These are phyloP conservation scores for Hyphopichia pseudoburtonii DNA, from an alignment of 1,139 yeast genomes.

Conservation along the genomic window DNA sequence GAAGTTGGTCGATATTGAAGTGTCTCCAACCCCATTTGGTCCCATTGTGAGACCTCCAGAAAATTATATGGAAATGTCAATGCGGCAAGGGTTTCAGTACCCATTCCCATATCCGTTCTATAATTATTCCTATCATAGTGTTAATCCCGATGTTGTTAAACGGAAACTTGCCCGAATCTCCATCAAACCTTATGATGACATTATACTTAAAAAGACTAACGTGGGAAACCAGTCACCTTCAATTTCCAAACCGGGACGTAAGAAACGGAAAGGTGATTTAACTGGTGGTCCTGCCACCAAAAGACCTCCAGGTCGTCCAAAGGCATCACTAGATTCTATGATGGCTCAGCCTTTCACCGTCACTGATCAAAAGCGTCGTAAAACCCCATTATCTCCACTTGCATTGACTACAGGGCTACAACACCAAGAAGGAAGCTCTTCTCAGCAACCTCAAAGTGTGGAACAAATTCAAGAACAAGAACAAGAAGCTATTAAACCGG, in stretches of 20 bases:
- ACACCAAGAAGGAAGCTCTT: too few species aligned
- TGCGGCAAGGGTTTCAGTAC: slow-evolving; percentile 45
- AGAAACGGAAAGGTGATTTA: neutral
- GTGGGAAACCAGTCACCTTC: neutral
- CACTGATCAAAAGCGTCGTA: too few species aligned
- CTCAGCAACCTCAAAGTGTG: neutral
- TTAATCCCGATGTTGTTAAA: slow-evolving; percentile 27
- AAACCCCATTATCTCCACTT: too few species aligned
- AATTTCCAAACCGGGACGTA: neutral
- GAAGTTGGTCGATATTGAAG: slow-evolving; percentile 35
- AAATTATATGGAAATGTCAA: slow-evolving; percentile 33
- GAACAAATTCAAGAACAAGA: too few species aligned
- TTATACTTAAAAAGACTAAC: slow-evolving; percentile 25
- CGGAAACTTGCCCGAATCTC: slow-evolving; percentile 27
- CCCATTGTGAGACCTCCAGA: slow-evolving; percentile 42
- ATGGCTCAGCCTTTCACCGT: too few species aligned
- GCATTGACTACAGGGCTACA: too few species aligned
- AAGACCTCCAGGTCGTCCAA: neutral
- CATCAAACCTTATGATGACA: slow-evolving; percentile 40
- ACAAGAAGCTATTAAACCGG: too few species aligned
- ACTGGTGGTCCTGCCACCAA: neutral
- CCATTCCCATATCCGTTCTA: slow-evolving; percentile 51
- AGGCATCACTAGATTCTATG: too few species aligned
- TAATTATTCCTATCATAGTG: slow-evolving; percentile 45
- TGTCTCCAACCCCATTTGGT: slow-evolving; percentile 40